Percentiles rank a stretch among this genome's conserved stretches.
These are phyloP conservation scores for Lyophyllum atratum DNA, from an alignment of 768 basidiomycete genomes.

Conservation along the genomic window DNA sequence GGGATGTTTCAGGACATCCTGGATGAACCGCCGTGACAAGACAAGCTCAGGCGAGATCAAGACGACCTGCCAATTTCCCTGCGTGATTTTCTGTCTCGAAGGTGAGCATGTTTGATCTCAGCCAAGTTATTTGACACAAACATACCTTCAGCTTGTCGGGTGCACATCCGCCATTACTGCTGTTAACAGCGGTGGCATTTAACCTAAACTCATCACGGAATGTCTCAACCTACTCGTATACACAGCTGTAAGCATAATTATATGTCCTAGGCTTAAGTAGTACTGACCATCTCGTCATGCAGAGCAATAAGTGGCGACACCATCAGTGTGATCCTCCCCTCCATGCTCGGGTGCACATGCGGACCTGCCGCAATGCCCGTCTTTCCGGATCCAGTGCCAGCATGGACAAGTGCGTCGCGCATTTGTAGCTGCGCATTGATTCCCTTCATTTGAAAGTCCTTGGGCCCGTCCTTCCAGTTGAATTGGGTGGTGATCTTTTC, in stretches of 20 bases:
- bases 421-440: no score
- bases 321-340: conserved; percentile 34
- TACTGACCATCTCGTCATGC: conserved; percentile 22
- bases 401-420: no score
- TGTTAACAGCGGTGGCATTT: neutral
- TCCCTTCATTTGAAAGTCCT: no score
- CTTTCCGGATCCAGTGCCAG: conserved; percentile 23
- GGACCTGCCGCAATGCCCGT: conserved; percentile 44
- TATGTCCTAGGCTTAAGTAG: no score
- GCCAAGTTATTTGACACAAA: no score
- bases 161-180: neutral
- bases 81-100: no score
- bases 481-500: conserved; percentile 11
- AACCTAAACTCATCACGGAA: neutral
- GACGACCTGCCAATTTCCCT: neutral
- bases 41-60: neutral
- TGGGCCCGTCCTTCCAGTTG: conserved; percentile 14
- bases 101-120: no score
- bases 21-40: neutral
- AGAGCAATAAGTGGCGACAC: conserved; percentile 40
- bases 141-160: neutral
- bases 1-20: neutral
- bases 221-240: neutral
- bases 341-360: conserved; percentile 23
- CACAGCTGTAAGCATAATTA: no score